Evolutionary conservation across 495 filamentous ascomycete genomes (phyloP), one percentile per base, ranked within the genome.

Genomic region (Penicillium mononematosum): DNA sequence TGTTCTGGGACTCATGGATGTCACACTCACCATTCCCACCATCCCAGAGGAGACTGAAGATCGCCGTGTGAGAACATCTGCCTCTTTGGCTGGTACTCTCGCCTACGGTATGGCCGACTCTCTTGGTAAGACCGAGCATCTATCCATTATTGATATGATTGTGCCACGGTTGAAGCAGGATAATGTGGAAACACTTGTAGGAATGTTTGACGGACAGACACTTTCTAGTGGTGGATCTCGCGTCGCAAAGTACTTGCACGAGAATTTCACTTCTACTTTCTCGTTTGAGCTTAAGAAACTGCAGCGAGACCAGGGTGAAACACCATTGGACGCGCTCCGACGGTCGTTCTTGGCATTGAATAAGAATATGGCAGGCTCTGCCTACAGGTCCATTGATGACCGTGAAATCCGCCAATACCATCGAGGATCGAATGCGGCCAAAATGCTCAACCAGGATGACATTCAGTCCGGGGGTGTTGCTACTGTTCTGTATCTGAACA

Each of bases 81-180:
- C 91, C 24, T 96, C 93, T 2, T 71, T 92, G 34, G 91, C 94
- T 47, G 92, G 95, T 17, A 78, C 78, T 4, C 83, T 99, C 75
- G 84, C 90, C 4, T 99, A 98, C 68, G 94, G 94, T 43, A 97
- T 99, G 95, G 93, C 94, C 38, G 94, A 99, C 72, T 91, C 88
- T n/a, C 77, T 99, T 3, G 94, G 94, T 16, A 88, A 82, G 61
- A 91, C 91, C 63, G 92, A 98, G 65, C 94, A 99, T 70, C 71
- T 99, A 7, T 97, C 95, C 10, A 96, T 92, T n/a, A 89, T 98
- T 44, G 94, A 99, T 72, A 88, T 99, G 78, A 91, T 98, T 41
- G 89, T 98, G 31, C 95, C 95, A 1, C 85, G 89, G 24, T 89
- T 97, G 68, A 89, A 91, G 65, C 91, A 90, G n/a, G 88, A 88